Evolutionary conservation across 345 rosid genomes (phyloP).

Genomic region (Clausena lansium): DNA sequence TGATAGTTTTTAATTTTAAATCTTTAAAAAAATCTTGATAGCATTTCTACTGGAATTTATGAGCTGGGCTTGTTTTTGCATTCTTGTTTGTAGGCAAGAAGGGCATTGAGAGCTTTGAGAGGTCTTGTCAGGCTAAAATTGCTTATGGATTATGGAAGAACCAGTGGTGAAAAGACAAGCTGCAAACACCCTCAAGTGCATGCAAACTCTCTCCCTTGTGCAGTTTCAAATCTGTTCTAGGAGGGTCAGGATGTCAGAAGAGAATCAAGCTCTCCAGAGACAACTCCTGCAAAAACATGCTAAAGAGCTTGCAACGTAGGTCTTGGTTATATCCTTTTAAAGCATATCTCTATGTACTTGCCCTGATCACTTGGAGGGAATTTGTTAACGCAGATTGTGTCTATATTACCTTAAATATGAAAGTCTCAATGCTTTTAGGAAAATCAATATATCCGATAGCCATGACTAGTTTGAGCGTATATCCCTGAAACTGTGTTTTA

Average conservation of each 20-base stretch:
- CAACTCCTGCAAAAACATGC: no score
- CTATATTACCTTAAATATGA: no score
- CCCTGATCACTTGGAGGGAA: background rate
- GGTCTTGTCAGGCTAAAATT: conserved; percentile 80
- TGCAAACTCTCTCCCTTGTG: no score
- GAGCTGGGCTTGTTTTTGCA: conserved; percentile 6
- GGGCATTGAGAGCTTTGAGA: conserved; percentile 77
- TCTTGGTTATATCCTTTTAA: conserved; percentile 18
- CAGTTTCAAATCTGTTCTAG: no score
- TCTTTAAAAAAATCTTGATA: background rate
- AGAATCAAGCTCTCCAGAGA: no score
- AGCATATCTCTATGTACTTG: background rate
- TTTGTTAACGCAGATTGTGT: background rate
- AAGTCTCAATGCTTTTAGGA: no score
- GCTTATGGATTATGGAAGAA: conserved; percentile 88
- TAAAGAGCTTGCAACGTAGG: conserved; percentile 77
- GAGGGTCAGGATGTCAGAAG: no score
- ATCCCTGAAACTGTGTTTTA: background rate
- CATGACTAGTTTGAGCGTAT: background rate
- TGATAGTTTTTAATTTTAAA: no score
- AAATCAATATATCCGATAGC: background rate
- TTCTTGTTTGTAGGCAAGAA: conserved; percentile 58
- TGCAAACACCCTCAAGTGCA: conserved; percentile 61
- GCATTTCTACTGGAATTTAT: background rate
- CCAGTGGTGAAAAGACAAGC: conserved; percentile 83